Evolutionary conservation across 2,329 filamentous ascomycete species (phyloP).

Genomic region (Rutstroemia sp.): DNA sequence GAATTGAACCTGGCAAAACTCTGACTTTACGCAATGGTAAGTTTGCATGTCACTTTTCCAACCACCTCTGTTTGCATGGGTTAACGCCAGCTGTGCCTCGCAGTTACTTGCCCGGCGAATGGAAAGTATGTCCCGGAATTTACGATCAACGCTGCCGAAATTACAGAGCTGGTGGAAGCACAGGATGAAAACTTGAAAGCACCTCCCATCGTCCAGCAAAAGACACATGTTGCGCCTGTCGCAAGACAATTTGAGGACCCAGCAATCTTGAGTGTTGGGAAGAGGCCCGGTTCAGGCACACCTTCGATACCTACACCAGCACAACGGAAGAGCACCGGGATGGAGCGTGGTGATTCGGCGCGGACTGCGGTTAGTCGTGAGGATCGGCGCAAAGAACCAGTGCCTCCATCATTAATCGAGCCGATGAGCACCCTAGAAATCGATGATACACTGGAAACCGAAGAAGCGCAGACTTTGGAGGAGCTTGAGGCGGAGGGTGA

Average conservation of each 20-base stretch:
- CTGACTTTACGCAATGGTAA: constrained; percentile 30
- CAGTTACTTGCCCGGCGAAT: constrained; percentile 27
- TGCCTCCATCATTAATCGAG: constrained; percentile 36
- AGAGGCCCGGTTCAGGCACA: constrained; percentile 27
- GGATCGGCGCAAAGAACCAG: constrained; percentile 19
- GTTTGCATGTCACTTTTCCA: neutral
- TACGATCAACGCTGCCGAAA: constrained; percentile 29
- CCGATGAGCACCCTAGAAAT: constrained; percentile 37
- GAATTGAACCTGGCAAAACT: constrained; percentile 29
- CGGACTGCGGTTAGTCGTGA: constrained; percentile 20
- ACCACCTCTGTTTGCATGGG: neutral
- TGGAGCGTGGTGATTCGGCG: constrained; percentile 21
- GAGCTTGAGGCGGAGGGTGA: constrained; percentile 19
- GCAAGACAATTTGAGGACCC: constrained; percentile 27
- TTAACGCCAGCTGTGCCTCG: neutral
- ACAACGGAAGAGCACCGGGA: constrained; percentile 29
- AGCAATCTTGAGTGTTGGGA: constrained; percentile 30
- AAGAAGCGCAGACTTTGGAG: constrained; percentile 18
- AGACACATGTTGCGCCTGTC: constrained; percentile 4
- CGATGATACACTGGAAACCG: constrained; percentile 21
- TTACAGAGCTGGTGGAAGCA: constrained; percentile 28
- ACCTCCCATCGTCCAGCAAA: constrained; percentile 1
- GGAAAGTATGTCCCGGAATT: constrained; percentile 27
- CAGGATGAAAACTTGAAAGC: constrained; percentile 20
- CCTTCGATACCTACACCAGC: constrained; percentile 12